Percentiles rank a stretch among this genome's conserved stretches.
These are phyloP conservation scores for Vicia villosa DNA, from an alignment of 306 rosid genomes.

Conservation along the genomic window DNA sequence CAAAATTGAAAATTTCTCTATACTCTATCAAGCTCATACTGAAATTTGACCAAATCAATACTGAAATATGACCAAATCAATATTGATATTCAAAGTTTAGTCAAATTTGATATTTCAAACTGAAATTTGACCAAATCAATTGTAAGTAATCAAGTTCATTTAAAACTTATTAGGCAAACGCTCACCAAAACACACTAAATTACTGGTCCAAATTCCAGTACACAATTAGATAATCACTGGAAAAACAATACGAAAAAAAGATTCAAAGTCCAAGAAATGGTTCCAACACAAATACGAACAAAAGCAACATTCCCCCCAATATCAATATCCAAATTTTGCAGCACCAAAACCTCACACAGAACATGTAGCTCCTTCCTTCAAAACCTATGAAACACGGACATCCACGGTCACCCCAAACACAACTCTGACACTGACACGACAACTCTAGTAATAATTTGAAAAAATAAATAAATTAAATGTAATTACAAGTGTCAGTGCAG, in stretches of 20 bases:
- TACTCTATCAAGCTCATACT: background rate
- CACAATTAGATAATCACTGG: background rate
- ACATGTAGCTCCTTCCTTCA: no score
- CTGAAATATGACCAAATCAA: background rate
- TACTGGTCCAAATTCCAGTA: background rate
- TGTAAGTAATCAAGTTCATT: background rate
- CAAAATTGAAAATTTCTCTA: background rate
- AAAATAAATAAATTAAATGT: no score
- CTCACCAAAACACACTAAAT: constrained; percentile 4
- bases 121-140: background rate
- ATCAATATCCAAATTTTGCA: no score
- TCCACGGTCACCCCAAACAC: no score
- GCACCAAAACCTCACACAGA: no score
- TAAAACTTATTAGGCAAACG: background rate
- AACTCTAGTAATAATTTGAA: no score
- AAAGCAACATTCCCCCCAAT: no score
- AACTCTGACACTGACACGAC: no score
- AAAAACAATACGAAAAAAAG: background rate
- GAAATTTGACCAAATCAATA: background rate
- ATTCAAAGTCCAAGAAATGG: background rate
- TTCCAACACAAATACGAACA: background rate
- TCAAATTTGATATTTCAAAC: background rate
- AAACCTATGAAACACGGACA: no score
- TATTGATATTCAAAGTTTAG: background rate
- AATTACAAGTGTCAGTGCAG: no score